These are phyloP conservation scores for Arthrobotrys sphaeroides DNA, from an alignment of 2,329 filamentous ascomycete species.

Conservation along the genomic window DNA sequence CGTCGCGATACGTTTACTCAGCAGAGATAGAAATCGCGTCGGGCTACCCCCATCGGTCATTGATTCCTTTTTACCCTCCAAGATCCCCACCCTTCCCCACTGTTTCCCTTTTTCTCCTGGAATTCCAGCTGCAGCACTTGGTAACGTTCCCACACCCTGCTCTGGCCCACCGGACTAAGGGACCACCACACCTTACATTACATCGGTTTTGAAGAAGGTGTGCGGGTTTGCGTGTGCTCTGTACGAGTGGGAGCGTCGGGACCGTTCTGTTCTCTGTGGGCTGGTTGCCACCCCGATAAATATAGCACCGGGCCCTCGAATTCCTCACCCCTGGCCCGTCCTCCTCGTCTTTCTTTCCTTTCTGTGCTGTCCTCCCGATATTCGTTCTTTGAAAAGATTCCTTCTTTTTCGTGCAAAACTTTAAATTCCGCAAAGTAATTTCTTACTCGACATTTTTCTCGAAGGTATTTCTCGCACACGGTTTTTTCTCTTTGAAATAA, in stretches of 20 bases:
- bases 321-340: constrained; percentile 29
- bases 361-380: constrained; percentile 41
- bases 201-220: constrained; percentile 6
- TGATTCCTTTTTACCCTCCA: constrained; percentile 8
- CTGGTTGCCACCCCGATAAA: constrained; percentile 46
- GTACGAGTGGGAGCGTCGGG: constrained; percentile 36
- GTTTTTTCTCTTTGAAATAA: no score
- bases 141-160: constrained; percentile 17
- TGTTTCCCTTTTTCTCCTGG: constrained; percentile 19
- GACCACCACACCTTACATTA: constrained; percentile 13
- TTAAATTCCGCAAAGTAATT: constrained; percentile 2
- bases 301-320: constrained; percentile 43
- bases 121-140: constrained; percentile 18
- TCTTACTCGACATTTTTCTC: not conserved
- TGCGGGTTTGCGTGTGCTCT: constrained; percentile 32
- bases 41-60: constrained; percentile 7
- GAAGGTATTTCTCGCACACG: constrained; percentile 1
- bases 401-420: constrained; percentile 19
- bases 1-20: constrained; percentile 24
- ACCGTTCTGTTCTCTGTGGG: constrained; percentile 17
- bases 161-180: constrained; percentile 15
- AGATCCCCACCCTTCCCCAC: constrained; percentile 11
- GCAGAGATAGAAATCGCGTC: constrained; percentile 24
- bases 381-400: constrained; percentile 20
- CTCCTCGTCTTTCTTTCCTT: constrained; percentile 16